Percentiles rank a stretch among this genome's conserved stretches.
These are phyloP conservation scores for Combretum micranthum DNA, from an alignment of 345 rosid species.

Conservation along the genomic window DNA sequence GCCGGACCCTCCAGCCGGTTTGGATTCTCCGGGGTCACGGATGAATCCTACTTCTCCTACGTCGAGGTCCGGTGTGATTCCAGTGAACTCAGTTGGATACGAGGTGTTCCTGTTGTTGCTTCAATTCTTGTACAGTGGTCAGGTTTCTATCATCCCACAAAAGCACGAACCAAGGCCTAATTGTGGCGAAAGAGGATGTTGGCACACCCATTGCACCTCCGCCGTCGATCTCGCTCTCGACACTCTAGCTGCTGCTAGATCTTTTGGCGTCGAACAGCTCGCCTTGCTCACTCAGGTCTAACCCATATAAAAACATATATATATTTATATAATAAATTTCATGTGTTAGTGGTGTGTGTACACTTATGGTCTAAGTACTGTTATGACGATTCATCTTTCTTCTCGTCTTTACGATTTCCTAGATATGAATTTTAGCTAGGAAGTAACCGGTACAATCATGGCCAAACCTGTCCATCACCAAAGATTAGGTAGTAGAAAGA, in stretches of 20 bases:
- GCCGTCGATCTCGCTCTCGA: constrained; percentile 99
- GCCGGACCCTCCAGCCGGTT: constrained; percentile 56
- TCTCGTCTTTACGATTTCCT: too few species aligned
- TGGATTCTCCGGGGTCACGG: constrained; percentile 36
- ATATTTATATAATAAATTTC: too few species aligned
- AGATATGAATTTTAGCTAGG: too few species aligned
- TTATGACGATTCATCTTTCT: too few species aligned
- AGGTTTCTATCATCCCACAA: constrained; percentile 89
- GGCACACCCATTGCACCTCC: constrained; percentile 99
- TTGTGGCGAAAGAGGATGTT: constrained; percentile 95
- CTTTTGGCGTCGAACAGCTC: constrained; percentile 96
- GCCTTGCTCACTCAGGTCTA: constrained; percentile 94
- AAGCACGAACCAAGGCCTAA: constrained; percentile 95
- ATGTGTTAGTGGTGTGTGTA: too few species aligned
- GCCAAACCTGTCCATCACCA: too few species aligned
- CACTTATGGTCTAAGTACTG: too few species aligned
- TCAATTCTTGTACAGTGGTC: constrained; percentile 96
- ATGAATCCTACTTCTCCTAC: constrained; percentile 15
- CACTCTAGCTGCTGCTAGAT: constrained; percentile 95
- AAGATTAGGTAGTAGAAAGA: too few species aligned
- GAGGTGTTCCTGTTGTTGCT: constrained; percentile 87
- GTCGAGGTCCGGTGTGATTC: constrained; percentile 47
- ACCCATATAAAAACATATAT: too few species aligned
- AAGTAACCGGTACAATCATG: too few species aligned
- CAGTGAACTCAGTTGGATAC: constrained; percentile 94